Conservation (phyloP, 2,329 filamentous ascomycete genomes). For the Aspergillus sp. region DNA sequence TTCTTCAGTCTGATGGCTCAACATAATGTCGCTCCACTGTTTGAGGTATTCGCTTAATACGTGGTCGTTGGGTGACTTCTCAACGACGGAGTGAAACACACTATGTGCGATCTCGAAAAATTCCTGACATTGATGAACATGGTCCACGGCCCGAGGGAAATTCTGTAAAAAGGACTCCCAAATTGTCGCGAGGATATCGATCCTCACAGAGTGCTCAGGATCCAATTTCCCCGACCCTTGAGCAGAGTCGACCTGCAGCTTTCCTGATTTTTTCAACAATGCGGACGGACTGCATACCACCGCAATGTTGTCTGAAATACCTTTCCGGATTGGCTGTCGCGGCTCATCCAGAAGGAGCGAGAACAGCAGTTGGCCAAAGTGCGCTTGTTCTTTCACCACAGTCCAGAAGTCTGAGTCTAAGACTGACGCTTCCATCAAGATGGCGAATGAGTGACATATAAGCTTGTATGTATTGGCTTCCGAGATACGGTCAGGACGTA, state of each 20-base stretch:
- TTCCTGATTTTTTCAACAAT: slow-evolving; percentile 25
- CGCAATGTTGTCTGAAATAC: slow-evolving; percentile 38
- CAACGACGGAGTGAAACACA: slow-evolving; percentile 43
- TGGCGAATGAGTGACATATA: slow-evolving; percentile 45
- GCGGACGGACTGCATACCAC: slow-evolving; percentile 34
- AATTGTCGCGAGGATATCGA: slow-evolving; percentile 43
- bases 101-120: slow-evolving; percentile 45
- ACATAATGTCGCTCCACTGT: slow-evolving; percentile 43
- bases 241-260: slow-evolving; percentile 14
- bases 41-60: slow-evolving; percentile 40
- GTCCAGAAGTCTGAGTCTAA: slow-evolving; percentile 48
- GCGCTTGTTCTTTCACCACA: slow-evolving; percentile 36
- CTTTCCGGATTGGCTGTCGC: slow-evolving; percentile 37
- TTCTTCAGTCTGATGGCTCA: slow-evolving; percentile 44
- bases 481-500: slow-evolving; percentile 11
- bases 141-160: slow-evolving; percentile 37
- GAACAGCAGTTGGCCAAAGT: slow-evolving; percentile 37
- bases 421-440: slow-evolving; percentile 49
- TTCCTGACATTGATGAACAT: slow-evolving; percentile 41
- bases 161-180: slow-evolving; percentile 44
- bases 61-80: slow-evolving; percentile 35
- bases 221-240: slow-evolving; percentile 6
- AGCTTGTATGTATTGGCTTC: slow-evolving; percentile 31
- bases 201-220: slow-evolving; percentile 27
- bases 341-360: slow-evolving; percentile 45